These are phyloP conservation scores for Gnaphalium uliginosum DNA, from an alignment of 129 eudicot genomes.

Conservation along the genomic window DNA sequence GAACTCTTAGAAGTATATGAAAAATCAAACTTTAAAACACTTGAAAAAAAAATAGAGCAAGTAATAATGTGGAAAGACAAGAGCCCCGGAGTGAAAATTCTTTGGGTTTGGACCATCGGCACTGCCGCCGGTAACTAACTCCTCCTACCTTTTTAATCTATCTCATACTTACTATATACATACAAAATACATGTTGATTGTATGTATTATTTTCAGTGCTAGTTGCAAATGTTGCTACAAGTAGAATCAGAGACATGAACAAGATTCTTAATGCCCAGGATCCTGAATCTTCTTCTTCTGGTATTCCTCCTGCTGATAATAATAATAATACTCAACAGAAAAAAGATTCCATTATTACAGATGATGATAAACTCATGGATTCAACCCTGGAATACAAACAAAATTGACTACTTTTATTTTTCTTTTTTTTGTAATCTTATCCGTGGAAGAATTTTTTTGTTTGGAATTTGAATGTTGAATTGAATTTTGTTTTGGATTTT, in stretches of 20 bases:
- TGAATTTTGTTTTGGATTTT: neutral
- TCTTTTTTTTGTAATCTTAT: neutral
- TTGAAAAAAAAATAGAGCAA: neutral
- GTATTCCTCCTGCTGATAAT: neutral
- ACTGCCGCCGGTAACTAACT: slow-evolving; percentile 58
- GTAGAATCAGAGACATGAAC: slow-evolving; percentile 54
- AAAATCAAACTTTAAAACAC: neutral
- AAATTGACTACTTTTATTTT: neutral
- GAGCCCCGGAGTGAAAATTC: slow-evolving; percentile 79
- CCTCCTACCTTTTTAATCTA: neutral
- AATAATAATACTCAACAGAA: neutral
- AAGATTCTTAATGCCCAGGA: slow-evolving; percentile 38
- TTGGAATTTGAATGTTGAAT: neutral
- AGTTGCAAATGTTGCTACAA: slow-evolving; percentile 55
- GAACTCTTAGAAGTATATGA: too few relatives aligned
- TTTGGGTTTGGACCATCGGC: slow-evolving; percentile 81
- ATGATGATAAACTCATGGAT: slow-evolving; percentile 26
- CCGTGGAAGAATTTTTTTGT: neutral
- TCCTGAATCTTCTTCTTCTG: slow-evolving; percentile 13
- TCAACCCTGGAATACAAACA: slow-evolving; percentile 14
- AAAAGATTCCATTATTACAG: slow-evolving; percentile 15
- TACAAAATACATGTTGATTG: neutral
- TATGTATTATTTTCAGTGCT: slow-evolving; percentile 38
- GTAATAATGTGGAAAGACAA: slow-evolving; percentile 63
- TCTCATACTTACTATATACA: neutral